A percentile compares a stretch with the other conserved stretches of the same genome.
These are phyloP conservation scores for Neoboletus magnificus DNA, from an alignment of 768 basidiomycete genomes.

Conservation along the genomic window DNA sequence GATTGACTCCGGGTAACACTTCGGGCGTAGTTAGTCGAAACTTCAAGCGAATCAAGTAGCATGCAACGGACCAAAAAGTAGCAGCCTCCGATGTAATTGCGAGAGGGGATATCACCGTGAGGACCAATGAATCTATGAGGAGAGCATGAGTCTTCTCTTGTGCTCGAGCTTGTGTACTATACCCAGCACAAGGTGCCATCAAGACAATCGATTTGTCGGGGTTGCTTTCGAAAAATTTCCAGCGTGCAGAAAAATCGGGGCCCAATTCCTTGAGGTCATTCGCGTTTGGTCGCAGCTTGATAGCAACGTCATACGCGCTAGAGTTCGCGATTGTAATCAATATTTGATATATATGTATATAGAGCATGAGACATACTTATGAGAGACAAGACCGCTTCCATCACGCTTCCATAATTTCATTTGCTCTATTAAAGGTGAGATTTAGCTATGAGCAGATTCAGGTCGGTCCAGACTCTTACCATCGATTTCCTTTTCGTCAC, in stretches of 20 bases:
- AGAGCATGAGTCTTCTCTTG: not conserved
- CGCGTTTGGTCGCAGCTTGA: constrained; percentile 51
- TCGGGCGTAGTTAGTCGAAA: not conserved
- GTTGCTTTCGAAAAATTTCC: constrained; percentile 49
- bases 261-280: constrained; percentile 50
- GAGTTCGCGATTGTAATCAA: not conserved
- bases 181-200: constrained; percentile 44
- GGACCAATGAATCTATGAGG: constrained; percentile 9
- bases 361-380: constrained; percentile 43
- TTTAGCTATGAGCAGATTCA: constrained; percentile 12
- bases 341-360: not conserved
- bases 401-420: constrained; percentile 32
- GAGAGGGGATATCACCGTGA: constrained; percentile 7
- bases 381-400: constrained; percentile 49
- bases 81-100: constrained; percentile 15
- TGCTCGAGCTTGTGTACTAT: not conserved
- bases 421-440: constrained; percentile 24
- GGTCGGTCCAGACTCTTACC: constrained; percentile 30
- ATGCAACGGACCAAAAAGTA: constrained; percentile 31
- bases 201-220: constrained; percentile 57
- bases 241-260: constrained; percentile 44
- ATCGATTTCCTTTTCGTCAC: constrained; percentile 35
- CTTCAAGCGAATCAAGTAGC: not conserved
- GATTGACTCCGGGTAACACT: constrained; percentile 43
- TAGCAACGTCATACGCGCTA: constrained; percentile 53